Conservation (phyloP, 1,284 basidiomycete genomes). For the Ganoderma resinaceum region DNA sequence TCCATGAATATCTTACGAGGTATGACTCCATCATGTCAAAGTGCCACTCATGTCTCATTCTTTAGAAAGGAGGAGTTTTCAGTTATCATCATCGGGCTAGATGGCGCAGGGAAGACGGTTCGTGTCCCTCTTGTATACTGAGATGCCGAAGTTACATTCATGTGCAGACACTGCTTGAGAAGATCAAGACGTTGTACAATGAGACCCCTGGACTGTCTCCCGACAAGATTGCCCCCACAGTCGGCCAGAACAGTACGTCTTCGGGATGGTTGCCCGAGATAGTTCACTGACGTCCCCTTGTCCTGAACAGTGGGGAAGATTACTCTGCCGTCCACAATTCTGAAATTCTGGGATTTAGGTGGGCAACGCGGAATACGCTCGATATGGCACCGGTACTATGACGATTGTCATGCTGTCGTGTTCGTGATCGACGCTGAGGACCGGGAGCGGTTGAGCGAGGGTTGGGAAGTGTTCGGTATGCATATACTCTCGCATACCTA, state of each 20-base stretch:
- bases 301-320: conserved; percentile 82
- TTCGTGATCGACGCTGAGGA: conserved; percentile 93
- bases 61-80: conserved; percentile 91
- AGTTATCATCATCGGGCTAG: conserved; percentile 90
- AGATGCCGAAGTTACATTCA: conserved; percentile 12
- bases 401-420: conserved; percentile 93
- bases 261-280: neutral
- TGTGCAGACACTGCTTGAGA: conserved; percentile 84
- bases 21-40: conserved; percentile 49
- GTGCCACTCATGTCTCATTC: conserved; percentile 27
- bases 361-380: conserved; percentile 91
- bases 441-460: conserved; percentile 84
- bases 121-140: conserved; percentile 31
- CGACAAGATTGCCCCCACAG: conserved; percentile 92
- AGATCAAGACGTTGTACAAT: conserved; percentile 92
- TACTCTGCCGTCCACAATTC: conserved; percentile 86
- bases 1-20: conserved; percentile 89
- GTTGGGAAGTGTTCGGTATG: conserved; percentile 95
- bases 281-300: neutral
- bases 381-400: conserved; percentile 94
- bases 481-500: conserved; percentile 9
- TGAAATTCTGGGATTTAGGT: conserved; percentile 95
- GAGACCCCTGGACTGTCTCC: conserved; percentile 83
- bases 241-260: conserved; percentile 90
- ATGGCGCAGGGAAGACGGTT: conserved; percentile 93